A percentile compares a stretch with the other conserved stretches of the same genome.
Evolutionary conservation across 192 early-diverging fungal genomes (phyloP).

Genomic region (Umbelopsis ramanniana): DNA sequence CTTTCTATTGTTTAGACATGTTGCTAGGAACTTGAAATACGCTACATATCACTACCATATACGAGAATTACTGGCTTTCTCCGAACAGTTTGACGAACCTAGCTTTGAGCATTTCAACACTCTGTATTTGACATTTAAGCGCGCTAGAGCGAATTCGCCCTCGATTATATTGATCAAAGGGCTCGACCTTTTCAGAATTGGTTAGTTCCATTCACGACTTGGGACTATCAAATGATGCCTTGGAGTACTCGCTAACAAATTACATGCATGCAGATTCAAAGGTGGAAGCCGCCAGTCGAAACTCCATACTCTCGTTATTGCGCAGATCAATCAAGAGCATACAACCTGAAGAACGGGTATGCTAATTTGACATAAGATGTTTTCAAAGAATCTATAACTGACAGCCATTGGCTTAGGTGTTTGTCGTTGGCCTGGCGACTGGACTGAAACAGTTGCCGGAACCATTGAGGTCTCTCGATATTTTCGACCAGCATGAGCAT

Average conservation of each 20-base stretch:
- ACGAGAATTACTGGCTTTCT: conserved; percentile 24
- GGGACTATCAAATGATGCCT: background rate
- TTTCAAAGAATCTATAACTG: background rate
- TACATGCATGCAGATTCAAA: background rate
- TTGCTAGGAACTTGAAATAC: conserved; percentile 6
- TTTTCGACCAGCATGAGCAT: conserved; percentile 36
- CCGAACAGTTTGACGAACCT: conserved; percentile 24
- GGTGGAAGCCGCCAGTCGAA: background rate
- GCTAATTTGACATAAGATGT: background rate
- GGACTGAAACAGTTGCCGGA: conserved; percentile 21
- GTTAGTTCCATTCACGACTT: conserved; percentile 18
- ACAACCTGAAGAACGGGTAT: conserved; percentile 1
- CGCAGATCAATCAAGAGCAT: background rate
- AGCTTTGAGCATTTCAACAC: conserved; percentile 28
- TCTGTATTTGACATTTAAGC: conserved; percentile 13
- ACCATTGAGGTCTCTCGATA: conserved; percentile 24
- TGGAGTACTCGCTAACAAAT: no score
- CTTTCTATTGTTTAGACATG: conserved; percentile 9
- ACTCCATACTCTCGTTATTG: background rate
- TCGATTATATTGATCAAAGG: conserved; percentile 56
- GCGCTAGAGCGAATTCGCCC: conserved; percentile 48
- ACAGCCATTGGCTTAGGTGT: conserved; percentile 10
- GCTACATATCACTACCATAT: conserved; percentile 7
- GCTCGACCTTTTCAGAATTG: conserved; percentile 53
- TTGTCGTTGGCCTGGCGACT: conserved; percentile 29